Conservation (phyloP, 805 yeast genomes). For the Kodamaea hsintzibuensis region DNA sequence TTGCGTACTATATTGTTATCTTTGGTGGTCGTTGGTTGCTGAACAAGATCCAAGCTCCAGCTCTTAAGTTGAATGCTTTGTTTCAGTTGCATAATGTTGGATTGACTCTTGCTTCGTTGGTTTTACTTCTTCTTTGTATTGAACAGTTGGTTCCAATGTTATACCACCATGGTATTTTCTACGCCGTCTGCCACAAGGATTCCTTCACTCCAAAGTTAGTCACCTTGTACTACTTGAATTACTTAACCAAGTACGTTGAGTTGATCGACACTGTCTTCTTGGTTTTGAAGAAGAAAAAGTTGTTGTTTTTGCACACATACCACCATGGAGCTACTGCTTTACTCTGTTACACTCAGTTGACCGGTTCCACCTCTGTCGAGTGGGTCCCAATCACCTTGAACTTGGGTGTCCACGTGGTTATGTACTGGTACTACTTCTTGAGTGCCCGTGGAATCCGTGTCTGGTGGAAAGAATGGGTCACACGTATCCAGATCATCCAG, state of each 20-base stretch:
- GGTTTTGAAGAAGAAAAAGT: constrained; percentile 87
- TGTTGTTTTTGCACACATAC: constrained; percentile 91
- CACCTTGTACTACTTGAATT: constrained; percentile 84
- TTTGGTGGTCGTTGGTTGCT: constrained; percentile 75
- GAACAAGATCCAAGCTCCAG: constrained; percentile 50
- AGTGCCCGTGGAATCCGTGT: constrained; percentile 91
- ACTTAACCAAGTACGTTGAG: constrained; percentile 85
- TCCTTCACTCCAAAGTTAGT: constrained; percentile 87
- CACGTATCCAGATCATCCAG: constrained; percentile 92
- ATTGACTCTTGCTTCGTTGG: constrained; percentile 67
- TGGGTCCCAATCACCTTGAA: constrained; percentile 94
- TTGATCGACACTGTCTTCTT: constrained; percentile 88
- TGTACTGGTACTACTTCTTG: constrained; percentile 97
- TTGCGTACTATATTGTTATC: constrained; percentile 40
- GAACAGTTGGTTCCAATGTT: constrained; percentile 88
- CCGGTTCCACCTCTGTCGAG: constrained; percentile 85
- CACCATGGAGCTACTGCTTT: constrained; percentile 99
- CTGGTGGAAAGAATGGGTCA: constrained; percentile 99
- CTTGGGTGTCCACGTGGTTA: constrained; percentile 89
- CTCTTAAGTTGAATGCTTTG: constrained; percentile 70
- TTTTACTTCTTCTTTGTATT: constrained; percentile 64
- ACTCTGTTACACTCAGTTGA: constrained; percentile 88
- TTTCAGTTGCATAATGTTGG: constrained; percentile 85
- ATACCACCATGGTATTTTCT: constrained; percentile 72
- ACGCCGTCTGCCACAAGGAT: constrained; percentile 73